Evolutionary conservation across 306 rosid genomes (phyloP), one percentile per base, ranked within the genome.

Genomic region (Rubus parviflorus): DNA sequence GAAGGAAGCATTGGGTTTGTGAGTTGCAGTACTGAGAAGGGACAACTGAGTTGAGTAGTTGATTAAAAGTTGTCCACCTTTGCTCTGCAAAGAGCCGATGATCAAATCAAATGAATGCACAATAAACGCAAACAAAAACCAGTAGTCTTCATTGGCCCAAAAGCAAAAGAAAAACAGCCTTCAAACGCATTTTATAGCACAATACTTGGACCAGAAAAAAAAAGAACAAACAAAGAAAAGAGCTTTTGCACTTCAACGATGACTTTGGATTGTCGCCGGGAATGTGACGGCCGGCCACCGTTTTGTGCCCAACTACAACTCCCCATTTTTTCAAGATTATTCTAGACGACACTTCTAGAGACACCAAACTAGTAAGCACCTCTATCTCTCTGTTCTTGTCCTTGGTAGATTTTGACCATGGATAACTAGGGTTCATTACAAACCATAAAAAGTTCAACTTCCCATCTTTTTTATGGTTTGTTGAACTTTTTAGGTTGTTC

Each of bases 281-380:
- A 68, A 22, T 22, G n/a, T 9, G 40, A 41, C 8, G 8, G 8
- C 8, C 53, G 10, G 30, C 49, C 68, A 51, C 9, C 42, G 25
- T 64, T 51, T 51, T 48, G 64, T 6, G 11, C 72, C 63, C 63
- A 20, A 20, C 15, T n/a, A 51, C 64, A 25, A 66, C 69, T 52
- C 67, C 75, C 3, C 79, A 79, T 17, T 79, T 72, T 30, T 63
- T 79, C 37, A 72, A 52, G 48, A 41, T 49, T 9, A 64, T 79
- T 64, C 38, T 10, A 0, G 61, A 41, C 6, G 58, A 38, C n/a
- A 40, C 67, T 16, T 61, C 47, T n/a, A 12, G 6, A 42, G 48
- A 63, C 7, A 47, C 12, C 14, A 72, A 71, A 14, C 76, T 78
- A 6, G 77, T 78, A 78, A 78, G 76, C 17, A 47, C 19, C 6